phyloP scores from a whole-genome alignment of 1,284 basidiomycete genomes.

The Apiotrichum veenhuisii region DNA sequence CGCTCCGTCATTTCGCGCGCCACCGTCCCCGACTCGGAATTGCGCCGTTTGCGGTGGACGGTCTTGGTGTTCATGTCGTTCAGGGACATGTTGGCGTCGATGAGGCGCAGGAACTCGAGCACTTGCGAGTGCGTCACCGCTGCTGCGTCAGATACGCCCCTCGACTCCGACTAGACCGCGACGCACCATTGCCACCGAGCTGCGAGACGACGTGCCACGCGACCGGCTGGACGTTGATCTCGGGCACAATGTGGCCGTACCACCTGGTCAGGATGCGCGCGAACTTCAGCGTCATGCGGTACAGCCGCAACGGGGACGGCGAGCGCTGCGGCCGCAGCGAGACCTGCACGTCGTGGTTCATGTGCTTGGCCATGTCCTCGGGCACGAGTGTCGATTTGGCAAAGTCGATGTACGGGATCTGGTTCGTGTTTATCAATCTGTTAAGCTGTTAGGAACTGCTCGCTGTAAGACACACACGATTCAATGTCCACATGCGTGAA shows the following conservation, averaged over 20 bases:
- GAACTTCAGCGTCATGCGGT: conserved; percentile 20
- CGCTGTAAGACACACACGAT: conserved; percentile 59
- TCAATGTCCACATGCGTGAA: conserved; percentile 69
- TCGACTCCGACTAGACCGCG: no score
- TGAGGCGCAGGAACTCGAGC: conserved; percentile 26
- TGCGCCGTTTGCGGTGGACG: conserved; percentile 44
- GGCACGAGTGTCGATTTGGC: conserved; percentile 60
- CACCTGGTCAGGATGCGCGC: conserved; percentile 29
- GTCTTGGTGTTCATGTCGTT: conserved; percentile 35
- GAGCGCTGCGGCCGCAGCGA: conserved; percentile 21
- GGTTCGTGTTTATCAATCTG: conserved; percentile 60
- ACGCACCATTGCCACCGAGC: conserved; percentile 73
- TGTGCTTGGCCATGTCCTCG: conserved; percentile 51
- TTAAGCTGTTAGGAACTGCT: no score
- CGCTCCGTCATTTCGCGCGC: neutral
- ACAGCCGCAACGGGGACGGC: conserved; percentile 23
- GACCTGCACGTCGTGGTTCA: conserved; percentile 9
- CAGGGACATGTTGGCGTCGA: conserved; percentile 38
- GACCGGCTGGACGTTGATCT: conserved; percentile 71
- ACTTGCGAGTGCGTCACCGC: conserved; percentile 57
- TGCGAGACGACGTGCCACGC: conserved; percentile 71
- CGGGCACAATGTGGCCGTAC: conserved; percentile 67
- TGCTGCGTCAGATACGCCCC: no score
- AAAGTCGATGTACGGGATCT: conserved; percentile 78
- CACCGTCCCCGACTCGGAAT: neutral